phyloP scores from a whole-genome alignment of 2,329 filamentous ascomycete species.

The Lachnellula cervina region DNA sequence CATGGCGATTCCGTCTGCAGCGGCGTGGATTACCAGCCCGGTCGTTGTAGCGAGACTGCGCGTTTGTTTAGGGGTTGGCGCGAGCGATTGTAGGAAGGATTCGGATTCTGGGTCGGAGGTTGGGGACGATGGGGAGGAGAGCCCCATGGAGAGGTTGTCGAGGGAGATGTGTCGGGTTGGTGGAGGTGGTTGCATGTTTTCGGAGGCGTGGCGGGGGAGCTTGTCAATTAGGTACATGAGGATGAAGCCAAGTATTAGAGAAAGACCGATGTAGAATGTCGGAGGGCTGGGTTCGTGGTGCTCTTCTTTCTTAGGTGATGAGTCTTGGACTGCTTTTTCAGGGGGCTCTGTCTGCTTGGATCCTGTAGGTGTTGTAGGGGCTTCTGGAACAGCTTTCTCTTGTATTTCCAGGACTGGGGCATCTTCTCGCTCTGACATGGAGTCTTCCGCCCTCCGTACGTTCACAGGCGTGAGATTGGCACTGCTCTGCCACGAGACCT shows the following conservation, averaged over 20 bases:
- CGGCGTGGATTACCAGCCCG: conserved; percentile 92
- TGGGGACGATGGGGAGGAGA: conserved; percentile 30
- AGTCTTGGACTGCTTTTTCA: conserved; percentile 5
- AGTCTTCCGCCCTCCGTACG: neutral
- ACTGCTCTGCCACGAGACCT: conserved; percentile 16
- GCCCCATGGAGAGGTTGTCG: conserved; percentile 65
- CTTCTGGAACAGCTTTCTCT: neutral
- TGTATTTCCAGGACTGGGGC: neutral
- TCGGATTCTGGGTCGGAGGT: conserved; percentile 52
- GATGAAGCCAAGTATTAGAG: conserved; percentile 82
- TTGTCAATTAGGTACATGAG: conserved; percentile 96
- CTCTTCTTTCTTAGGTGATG: conserved; percentile 31
- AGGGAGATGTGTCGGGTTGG: conserved; percentile 82
- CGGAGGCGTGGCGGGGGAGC: conserved; percentile 66
- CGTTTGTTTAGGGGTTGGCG: conserved; percentile 52
- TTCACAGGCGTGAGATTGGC: neutral
- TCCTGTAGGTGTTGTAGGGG: conserved; percentile 2
- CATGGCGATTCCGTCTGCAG: conserved; percentile 91
- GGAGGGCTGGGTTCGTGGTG: conserved; percentile 47
- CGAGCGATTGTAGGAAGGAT: conserved; percentile 54
- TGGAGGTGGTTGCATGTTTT: conserved; percentile 59
- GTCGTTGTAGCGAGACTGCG: conserved; percentile 77
- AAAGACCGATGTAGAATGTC: conserved; percentile 76
- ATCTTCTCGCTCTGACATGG: neutral
- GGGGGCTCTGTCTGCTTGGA: conserved; percentile 9